Evolutionary conservation across 2,329 filamentous ascomycete genomes (phyloP).

Genomic region (Colletotrichum lupini): DNA sequence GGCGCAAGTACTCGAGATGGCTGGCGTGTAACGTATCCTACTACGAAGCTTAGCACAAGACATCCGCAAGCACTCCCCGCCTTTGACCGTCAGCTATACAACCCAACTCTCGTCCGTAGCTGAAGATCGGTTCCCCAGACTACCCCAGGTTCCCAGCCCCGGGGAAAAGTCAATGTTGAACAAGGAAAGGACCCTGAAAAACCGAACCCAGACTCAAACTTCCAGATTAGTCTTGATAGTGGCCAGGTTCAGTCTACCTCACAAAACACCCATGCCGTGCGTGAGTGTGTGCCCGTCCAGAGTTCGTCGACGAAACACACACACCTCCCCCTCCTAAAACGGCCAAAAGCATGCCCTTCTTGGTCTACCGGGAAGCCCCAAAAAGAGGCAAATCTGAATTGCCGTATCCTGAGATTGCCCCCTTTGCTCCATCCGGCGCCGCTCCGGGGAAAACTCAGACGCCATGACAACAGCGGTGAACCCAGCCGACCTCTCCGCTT

Average conservation of each 20-base stretch:
- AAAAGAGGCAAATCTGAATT: not conserved
- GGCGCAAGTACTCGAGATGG: constrained; percentile 7
- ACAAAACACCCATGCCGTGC: not conserved
- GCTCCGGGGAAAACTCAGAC: constrained; percentile 14
- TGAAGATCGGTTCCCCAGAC: not conserved
- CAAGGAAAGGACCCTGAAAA: constrained; percentile 20
- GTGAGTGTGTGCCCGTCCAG: not conserved
- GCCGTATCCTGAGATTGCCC: not conserved
- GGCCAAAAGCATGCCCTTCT: not conserved
- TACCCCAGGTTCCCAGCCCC: not conserved
- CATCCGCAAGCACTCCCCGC: not conserved
- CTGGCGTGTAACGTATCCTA: not conserved
- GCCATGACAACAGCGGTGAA: constrained; percentile 31
- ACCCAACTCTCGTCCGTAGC: not conserved
- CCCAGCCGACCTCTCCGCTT: constrained; percentile 8
- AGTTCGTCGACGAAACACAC: constrained; percentile 25
- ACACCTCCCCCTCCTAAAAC: constrained; percentile 16
- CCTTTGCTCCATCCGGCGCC: constrained; percentile 7
- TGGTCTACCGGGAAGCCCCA: not conserved
- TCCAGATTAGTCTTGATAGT: not conserved
- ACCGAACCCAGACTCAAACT: not conserved
- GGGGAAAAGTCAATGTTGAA: not conserved
- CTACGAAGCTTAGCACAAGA: not conserved
- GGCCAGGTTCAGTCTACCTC: not conserved
- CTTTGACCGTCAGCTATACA: not conserved